phyloP scores from a whole-genome alignment of 2,329 filamentous ascomycete genomes.

The Alternaria sp. region DNA sequence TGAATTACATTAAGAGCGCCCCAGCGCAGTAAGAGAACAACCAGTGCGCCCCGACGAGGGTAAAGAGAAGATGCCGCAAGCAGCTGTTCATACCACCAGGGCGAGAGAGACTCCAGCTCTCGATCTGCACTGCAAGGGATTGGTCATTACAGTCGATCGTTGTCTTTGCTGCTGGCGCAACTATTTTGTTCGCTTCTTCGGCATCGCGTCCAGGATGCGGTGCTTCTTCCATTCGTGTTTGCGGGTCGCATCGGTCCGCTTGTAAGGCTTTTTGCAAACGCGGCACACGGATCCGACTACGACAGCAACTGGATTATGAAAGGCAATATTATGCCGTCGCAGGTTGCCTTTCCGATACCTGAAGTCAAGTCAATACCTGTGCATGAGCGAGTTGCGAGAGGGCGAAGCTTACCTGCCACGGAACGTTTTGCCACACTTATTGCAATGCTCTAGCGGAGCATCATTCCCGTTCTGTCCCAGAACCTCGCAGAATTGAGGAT shows the following conservation, averaged over 20 bases:
- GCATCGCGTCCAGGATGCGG: constrained; percentile 1
- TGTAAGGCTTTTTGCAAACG: constrained; percentile 3
- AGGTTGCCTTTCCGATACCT: constrained; percentile 20
- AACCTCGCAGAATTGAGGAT: background rate
- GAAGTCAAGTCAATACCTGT: background rate
- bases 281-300: constrained; percentile 5
- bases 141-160: background rate
- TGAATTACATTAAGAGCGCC: background rate
- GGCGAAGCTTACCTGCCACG: constrained; percentile 10
- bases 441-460: background rate
- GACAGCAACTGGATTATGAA: background rate
- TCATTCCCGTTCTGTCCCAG: rapidly evolving
- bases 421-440: constrained; percentile 1
- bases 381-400: background rate
- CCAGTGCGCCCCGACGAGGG: background rate
- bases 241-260: constrained; percentile 15
- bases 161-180: background rate
- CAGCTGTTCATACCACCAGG: background rate
- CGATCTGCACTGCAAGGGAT: constrained; percentile 12
- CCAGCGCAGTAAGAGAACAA: background rate
- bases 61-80: constrained; percentile 1
- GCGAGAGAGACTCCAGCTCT: background rate
- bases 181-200: constrained; percentile 10
- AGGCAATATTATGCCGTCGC: constrained; percentile 7
- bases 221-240: constrained; percentile 27